A percentile compares a stretch with the other conserved stretches of the same genome.
phyloP scores from a whole-genome alignment of 176 grass and related monocot genomes.

The Hordeum vulgare region DNA sequence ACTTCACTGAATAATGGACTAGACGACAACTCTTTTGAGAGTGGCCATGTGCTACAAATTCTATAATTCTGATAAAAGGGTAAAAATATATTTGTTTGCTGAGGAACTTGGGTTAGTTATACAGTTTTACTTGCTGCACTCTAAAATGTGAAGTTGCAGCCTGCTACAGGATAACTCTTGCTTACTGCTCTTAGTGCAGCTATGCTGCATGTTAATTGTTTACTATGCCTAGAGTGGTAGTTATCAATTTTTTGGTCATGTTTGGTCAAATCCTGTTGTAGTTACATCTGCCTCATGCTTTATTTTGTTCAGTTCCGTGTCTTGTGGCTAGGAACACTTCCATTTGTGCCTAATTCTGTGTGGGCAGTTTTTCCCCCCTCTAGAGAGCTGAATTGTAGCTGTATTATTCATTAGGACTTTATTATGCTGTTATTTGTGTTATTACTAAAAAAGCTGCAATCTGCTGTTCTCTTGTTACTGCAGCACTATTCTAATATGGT shows the following conservation, averaged over 20 bases:
- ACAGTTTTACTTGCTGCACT: background rate
- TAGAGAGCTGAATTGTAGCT: background rate
- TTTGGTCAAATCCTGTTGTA: background rate
- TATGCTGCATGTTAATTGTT: background rate
- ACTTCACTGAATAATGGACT: background rate
- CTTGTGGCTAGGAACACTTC: background rate
- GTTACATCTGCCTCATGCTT: background rate
- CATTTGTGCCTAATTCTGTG: background rate
- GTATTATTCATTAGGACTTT: background rate
- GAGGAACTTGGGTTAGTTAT: background rate
- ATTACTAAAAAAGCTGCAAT: background rate
- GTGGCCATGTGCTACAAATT: slow-evolving; percentile 2
- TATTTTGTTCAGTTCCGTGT: background rate
- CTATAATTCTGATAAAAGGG: background rate
- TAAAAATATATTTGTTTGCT: background rate
- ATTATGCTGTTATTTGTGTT: background rate
- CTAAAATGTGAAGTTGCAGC: background rate
- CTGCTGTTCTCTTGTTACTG: background rate
- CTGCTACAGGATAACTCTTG: background rate
- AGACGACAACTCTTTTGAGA: background rate
- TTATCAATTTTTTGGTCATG: background rate
- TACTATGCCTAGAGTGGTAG: background rate
- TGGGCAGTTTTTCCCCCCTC: background rate
- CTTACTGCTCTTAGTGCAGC: background rate
- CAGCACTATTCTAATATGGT: background rate